Evolutionary conservation across 108 stramenopile species (phyloP), one percentile per base, ranked within the genome.

Genomic region (Chaetoceros tenuissimus): DNA sequence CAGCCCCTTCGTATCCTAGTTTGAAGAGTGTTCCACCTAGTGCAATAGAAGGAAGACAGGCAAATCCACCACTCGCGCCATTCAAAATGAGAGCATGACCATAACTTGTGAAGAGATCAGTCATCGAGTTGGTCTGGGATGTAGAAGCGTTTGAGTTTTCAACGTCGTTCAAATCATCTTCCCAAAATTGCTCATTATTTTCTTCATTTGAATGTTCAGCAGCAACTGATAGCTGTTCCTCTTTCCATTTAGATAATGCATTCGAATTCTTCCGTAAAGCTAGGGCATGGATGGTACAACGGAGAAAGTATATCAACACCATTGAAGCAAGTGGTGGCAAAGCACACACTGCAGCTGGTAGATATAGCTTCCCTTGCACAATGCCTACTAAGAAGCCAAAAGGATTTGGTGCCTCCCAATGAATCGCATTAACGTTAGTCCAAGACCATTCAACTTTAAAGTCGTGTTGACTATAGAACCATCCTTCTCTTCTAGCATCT

Each of bases 301-400:
- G 80, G 22, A 90, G 30, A 31, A 90, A 44, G 54, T 86, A 86
- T 45, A 90, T 69, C 28, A 86, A 55, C 3, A 71, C 76, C 78
- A 90, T 67, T 22, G 89, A 82, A 48, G 78, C 46, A 26, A 72
- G 68, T 31, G 67, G 60, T 20, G 54, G 29, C 28, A 84, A 24
- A 18, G 82, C 89, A 19, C 62, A 63, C 30, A 21, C 10, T 24
- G 86, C 76, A 0, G 89, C 84, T 25, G 47, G 60, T 81, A 80
- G 82, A 57, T 80, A 54, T n/a, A 83, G 73, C 21, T 55, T 53
- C 10, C 55, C 53, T n/a, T 53, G 19, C 10, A 70, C 26, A 21
- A 75, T n/a, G 10, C 68, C 52, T 48, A 34, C 58, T 29, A 76
- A 60, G 16, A 51, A 24, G 0, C 75, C 75, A 50, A 82, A 65